These are phyloP conservation scores for Eucalyptus victrix DNA, from an alignment of 345 rosid species.

Conservation along the genomic window DNA sequence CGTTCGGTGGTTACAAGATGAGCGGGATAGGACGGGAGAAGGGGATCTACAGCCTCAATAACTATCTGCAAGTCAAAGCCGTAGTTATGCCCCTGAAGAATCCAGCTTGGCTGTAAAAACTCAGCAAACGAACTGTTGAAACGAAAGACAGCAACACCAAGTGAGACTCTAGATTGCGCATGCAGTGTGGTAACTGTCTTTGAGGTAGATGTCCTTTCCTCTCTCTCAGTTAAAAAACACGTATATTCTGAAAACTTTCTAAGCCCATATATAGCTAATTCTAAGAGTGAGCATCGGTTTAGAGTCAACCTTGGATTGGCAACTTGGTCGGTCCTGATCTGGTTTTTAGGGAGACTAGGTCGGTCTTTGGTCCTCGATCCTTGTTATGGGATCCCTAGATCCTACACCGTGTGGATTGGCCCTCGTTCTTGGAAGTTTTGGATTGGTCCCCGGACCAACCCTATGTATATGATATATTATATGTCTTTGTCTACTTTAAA, in stretches of 20 bases:
- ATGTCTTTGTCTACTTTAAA: too few relatives aligned
- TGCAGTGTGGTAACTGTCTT: background rate
- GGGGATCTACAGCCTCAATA: slow-evolving; percentile 77
- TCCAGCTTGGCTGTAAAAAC: slow-evolving; percentile 70
- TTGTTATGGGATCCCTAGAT: too few relatives aligned
- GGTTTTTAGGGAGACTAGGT: too few relatives aligned
- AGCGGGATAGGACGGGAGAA: slow-evolving; percentile 94
- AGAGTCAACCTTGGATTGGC: too few relatives aligned
- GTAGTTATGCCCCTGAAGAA: slow-evolving; percentile 65
- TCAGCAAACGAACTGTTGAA: background rate
- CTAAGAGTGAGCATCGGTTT: too few relatives aligned
- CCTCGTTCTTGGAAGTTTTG: too few relatives aligned
- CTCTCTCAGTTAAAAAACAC: background rate
- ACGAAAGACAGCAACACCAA: background rate
- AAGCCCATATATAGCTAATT: background rate
- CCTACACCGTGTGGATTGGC: too few relatives aligned
- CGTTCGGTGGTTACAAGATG: slow-evolving; percentile 97
- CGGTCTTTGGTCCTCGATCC: too few relatives aligned
- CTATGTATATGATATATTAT: too few relatives aligned
- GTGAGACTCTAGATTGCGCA: background rate
- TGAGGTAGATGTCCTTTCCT: background rate
- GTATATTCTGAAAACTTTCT: background rate
- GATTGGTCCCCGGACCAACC: too few relatives aligned
- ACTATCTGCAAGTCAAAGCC: slow-evolving; percentile 94
- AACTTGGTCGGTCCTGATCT: too few relatives aligned